Percentiles rank a stretch among this genome's conserved stretches.
phyloP scores from a whole-genome alignment of 2,329 filamentous ascomycete species.

The Trichoderma oligosporum region DNA sequence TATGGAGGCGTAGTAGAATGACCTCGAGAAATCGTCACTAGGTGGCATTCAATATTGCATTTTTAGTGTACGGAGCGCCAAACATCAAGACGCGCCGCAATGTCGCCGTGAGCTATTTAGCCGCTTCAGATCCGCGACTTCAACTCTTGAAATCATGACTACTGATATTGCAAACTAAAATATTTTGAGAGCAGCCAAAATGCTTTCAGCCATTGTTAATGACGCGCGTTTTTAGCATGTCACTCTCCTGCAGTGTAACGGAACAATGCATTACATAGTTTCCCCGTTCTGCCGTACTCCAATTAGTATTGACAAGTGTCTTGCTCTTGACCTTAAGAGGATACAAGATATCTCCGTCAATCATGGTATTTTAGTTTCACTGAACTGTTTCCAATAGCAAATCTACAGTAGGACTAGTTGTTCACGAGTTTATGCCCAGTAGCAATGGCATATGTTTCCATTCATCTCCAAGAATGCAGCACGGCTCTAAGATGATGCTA shows the following conservation, averaged over 20 bases:
- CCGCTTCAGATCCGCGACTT: neutral
- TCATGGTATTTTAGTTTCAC: too few species aligned
- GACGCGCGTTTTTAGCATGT: neutral
- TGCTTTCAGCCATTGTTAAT: neutral
- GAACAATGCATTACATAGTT: neutral
- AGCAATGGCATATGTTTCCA: neutral
- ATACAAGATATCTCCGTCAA: too few species aligned
- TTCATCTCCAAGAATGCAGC: neutral
- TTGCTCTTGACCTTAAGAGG: neutral
- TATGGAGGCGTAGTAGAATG: too few species aligned
- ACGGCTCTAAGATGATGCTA: neutral
- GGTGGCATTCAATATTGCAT: too few species aligned
- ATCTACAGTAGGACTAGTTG: too few species aligned
- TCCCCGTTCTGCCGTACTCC: neutral
- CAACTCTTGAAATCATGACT: neutral
- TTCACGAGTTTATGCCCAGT: too few species aligned
- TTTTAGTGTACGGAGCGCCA: too few species aligned
- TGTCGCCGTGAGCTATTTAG: conserved; percentile 10
- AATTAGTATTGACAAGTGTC: neutral
- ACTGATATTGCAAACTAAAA: neutral
- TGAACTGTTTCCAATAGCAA: too few species aligned
- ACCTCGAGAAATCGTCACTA: too few species aligned
- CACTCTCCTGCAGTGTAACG: conserved; percentile 5
- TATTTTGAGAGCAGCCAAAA: neutral
- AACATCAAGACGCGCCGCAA: neutral